Percentiles rank a stretch among this genome's conserved stretches.
phyloP scores from a whole-genome alignment of 495 filamentous ascomycete genomes.

The Neurospora sp. region DNA sequence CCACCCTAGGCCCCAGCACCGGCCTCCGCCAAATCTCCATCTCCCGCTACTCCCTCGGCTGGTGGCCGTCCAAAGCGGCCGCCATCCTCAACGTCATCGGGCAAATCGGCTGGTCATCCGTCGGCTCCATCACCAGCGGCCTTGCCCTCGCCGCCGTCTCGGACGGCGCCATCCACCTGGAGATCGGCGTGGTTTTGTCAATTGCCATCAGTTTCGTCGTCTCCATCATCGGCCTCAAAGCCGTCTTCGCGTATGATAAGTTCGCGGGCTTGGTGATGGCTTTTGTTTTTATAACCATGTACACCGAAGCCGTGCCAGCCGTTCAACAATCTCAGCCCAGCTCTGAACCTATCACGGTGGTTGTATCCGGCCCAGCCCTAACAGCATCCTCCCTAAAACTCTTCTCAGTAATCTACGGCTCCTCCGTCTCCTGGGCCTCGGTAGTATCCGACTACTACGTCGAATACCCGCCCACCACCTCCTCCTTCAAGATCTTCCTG shows the following conservation, averaged over 20 bases:
- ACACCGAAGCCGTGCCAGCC: conserved; percentile 13
- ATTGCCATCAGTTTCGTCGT: conserved; percentile 32
- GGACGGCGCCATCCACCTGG: conserved; percentile 32
- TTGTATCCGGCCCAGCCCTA: conserved; percentile 25
- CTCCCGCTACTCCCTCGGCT: conserved; percentile 46
- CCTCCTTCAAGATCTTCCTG: conserved; percentile 42
- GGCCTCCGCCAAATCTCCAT: conserved; percentile 46
- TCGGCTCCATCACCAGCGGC: conserved; percentile 36
- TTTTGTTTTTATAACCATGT: conserved; percentile 49
- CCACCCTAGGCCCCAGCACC: conserved; percentile 40
- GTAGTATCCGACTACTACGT: conserved; percentile 55
- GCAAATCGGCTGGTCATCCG: conserved; percentile 40
- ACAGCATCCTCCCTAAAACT: conserved; percentile 42
- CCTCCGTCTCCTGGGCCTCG: conserved; percentile 49
- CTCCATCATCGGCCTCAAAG: conserved; percentile 38
- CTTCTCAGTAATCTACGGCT: conserved; percentile 47
- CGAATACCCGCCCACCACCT: conserved; percentile 45
- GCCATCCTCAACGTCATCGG: conserved; percentile 41
- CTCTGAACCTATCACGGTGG: conserved; percentile 6
- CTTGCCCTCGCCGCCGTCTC: conserved; percentile 43
- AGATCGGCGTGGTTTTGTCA: conserved; percentile 39
- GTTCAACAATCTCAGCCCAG: neutral
- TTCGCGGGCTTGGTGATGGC: conserved; percentile 42
- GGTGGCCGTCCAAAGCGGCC: conserved; percentile 41
- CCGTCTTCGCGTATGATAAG: conserved; percentile 31